Percentiles rank a stretch among this genome's conserved stretches.
Evolutionary conservation across 768 basidiomycete species (phyloP).

Genomic region (Strobilomyces dryophilus): DNA sequence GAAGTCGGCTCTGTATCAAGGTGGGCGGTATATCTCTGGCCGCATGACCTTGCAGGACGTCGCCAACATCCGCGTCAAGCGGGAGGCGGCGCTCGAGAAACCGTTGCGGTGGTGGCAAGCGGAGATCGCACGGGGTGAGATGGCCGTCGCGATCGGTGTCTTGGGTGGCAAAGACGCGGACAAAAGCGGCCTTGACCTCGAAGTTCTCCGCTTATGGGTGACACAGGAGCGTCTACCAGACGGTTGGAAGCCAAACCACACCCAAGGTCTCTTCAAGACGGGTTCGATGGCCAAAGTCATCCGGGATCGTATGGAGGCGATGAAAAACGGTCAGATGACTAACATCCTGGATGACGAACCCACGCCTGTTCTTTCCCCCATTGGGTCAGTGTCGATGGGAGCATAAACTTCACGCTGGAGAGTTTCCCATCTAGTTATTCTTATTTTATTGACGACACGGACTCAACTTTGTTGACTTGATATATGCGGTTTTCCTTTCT

Average conservation of each 20-base stretch:
- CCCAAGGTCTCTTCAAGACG: conserved; percentile 27
- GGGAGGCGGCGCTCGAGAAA: conserved; percentile 39
- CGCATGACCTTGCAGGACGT: conserved; percentile 34
- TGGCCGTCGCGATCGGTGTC: conserved; percentile 59
- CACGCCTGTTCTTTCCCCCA: conserved; percentile 1
- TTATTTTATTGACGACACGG: neutral
- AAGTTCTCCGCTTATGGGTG: conserved; percentile 50
- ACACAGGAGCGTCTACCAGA: conserved; percentile 49
- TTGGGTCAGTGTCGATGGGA: neutral
- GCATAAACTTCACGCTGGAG: neutral
- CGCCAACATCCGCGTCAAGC: conserved; percentile 46
- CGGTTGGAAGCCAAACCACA: conserved; percentile 33
- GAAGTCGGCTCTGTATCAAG: conserved; percentile 37
- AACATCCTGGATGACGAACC: conserved; percentile 21
- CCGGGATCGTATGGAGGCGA: conserved; percentile 25
- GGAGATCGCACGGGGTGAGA: conserved; percentile 64
- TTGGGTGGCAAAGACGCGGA: conserved; percentile 30
- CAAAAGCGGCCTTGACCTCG: conserved; percentile 42
- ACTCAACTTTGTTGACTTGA: no score
- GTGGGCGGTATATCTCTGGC: conserved; percentile 22
- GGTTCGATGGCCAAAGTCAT: conserved; percentile 23
- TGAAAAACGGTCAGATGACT: conserved; percentile 10
- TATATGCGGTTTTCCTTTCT: neutral
- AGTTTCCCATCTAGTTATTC: neutral
- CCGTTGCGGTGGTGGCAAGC: conserved; percentile 43